Conservation (phyloP, 208 protist species). For the Histomonas meleagridis region DNA sequence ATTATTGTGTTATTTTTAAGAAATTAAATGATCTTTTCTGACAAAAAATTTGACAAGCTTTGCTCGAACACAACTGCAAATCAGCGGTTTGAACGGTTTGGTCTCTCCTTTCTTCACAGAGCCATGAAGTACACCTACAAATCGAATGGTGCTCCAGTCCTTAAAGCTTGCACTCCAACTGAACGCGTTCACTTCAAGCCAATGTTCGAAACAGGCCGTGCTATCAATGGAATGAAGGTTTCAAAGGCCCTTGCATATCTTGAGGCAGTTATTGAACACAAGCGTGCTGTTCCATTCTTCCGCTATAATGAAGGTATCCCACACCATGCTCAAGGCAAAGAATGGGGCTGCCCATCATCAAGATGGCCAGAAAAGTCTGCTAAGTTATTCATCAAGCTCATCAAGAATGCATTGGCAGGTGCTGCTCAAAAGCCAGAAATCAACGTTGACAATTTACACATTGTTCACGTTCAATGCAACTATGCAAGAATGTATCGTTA, state of each 20-base stretch:
- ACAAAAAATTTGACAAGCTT: too few species aligned
- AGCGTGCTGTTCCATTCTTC: conserved; percentile 35
- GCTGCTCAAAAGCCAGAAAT: conserved; percentile 28
- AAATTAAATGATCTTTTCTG: too few species aligned
- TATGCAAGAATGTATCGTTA: background rate
- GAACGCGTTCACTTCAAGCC: conserved; percentile 28
- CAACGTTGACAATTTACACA: background rate
- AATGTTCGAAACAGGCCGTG: conserved; percentile 34
- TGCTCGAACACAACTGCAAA: too few species aligned
- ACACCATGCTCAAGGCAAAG: conserved; percentile 1
- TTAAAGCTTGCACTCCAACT: background rate
- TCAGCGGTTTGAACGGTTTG: too few species aligned
- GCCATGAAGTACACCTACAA: too few species aligned
- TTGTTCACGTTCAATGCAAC: conserved; percentile 31
- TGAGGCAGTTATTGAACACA: background rate
- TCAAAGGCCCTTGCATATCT: background rate
- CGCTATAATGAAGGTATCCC: conserved; percentile 24
- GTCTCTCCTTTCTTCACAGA: too few species aligned
- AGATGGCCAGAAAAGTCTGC: conserved; percentile 23
- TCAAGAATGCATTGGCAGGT: background rate
- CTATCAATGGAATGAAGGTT: conserved; percentile 19
- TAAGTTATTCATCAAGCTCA: conserved; percentile 22
- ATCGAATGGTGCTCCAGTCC: background rate
- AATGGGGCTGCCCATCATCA: conserved; percentile 7
- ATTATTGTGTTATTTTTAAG: too few species aligned